Evolutionary conservation across 1,139 yeast species (phyloP).

Genomic region (Lizanozyma gosingica): DNA sequence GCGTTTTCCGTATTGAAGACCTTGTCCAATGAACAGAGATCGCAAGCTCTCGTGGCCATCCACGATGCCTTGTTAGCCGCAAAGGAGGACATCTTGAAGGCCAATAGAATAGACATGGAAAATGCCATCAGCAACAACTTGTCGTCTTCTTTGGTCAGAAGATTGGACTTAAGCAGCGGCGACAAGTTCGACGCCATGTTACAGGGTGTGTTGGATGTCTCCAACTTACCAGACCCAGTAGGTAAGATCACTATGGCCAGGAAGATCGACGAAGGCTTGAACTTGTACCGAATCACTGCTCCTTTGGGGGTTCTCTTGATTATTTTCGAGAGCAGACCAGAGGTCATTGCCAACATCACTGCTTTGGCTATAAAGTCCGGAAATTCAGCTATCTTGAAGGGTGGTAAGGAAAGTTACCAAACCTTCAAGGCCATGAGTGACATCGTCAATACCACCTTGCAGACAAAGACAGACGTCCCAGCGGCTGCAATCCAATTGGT

Average conservation of each 20-base stretch:
- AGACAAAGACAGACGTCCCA: conserved; percentile 59
- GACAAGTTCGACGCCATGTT: conserved; percentile 92
- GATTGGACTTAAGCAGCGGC: conserved; percentile 71
- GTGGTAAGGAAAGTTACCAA: conserved; percentile 86
- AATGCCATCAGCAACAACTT: conserved; percentile 53
- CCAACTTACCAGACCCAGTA: conserved; percentile 79
- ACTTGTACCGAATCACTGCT: conserved; percentile 72
- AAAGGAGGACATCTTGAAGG: conserved; percentile 56
- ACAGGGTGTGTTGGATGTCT: conserved; percentile 90
- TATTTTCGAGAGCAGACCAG: conserved; percentile 95
- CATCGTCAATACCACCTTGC: conserved; percentile 55
- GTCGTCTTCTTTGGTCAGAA: conserved; percentile 62
- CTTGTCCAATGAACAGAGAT: conserved; percentile 62
- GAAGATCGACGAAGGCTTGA: conserved; percentile 79
- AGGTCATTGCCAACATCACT: conserved; percentile 94
- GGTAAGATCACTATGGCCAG: conserved; percentile 78
- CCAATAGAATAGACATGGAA: conserved; percentile 68
- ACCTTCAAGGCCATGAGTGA: conserved; percentile 80
- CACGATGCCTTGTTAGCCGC: conserved; percentile 54
- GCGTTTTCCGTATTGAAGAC: conserved; percentile 81
- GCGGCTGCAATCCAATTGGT: conserved; percentile 75
- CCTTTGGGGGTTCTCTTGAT: conserved; percentile 93
- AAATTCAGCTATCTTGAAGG: conserved; percentile 90
- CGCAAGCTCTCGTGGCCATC: conserved; percentile 61
- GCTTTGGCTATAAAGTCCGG: conserved; percentile 95